A percentile compares a stretch with the other conserved stretches of the same genome.
Evolutionary conservation across 176 grass and related monocot genomes (phyloP).

Genomic region (Chloris gayana): DNA sequence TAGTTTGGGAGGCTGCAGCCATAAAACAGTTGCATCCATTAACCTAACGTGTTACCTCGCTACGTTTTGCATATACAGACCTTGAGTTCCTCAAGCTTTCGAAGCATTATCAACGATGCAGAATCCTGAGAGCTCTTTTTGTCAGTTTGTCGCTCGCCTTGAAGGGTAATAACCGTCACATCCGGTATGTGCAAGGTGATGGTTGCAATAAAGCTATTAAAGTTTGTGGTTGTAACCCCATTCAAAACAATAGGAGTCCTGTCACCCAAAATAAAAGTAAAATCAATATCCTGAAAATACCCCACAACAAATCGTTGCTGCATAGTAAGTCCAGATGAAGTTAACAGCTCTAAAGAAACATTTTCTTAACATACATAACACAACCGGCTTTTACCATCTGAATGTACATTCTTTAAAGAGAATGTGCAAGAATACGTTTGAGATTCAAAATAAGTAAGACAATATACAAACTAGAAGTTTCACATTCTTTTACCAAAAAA

Average conservation of each 20-base stretch:
- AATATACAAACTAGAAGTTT: conserved; percentile 26
- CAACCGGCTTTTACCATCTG: background rate
- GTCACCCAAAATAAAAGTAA: conserved; percentile 31
- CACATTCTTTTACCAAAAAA: background rate
- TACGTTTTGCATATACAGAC: conserved; percentile 47
- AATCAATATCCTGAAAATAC: background rate
- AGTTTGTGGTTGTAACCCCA: conserved; percentile 59
- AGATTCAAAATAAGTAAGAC: background rate
- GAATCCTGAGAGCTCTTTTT: conserved; percentile 88
- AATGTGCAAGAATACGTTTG: conserved; percentile 24
- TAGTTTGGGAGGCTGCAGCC: background rate
- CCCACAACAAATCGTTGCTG: background rate
- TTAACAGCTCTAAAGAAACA: too few species aligned
- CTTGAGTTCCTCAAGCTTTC: conserved; percentile 61
- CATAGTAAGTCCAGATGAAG: background rate
- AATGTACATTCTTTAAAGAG: background rate
- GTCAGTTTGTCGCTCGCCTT: conserved; percentile 58
- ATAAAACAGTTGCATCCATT: conserved; percentile 4
- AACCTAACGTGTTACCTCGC: conserved; percentile 22
- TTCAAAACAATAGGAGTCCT: conserved; percentile 56
- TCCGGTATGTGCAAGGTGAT: conserved; percentile 81
- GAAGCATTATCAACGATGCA: conserved; percentile 70
- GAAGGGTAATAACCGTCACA: conserved; percentile 54
- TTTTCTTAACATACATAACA: too few species aligned
- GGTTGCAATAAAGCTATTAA: conserved; percentile 67